Conservation (phyloP, 2,329 filamentous ascomycete genomes). For the Colletotrichum coccodes region DNA sequence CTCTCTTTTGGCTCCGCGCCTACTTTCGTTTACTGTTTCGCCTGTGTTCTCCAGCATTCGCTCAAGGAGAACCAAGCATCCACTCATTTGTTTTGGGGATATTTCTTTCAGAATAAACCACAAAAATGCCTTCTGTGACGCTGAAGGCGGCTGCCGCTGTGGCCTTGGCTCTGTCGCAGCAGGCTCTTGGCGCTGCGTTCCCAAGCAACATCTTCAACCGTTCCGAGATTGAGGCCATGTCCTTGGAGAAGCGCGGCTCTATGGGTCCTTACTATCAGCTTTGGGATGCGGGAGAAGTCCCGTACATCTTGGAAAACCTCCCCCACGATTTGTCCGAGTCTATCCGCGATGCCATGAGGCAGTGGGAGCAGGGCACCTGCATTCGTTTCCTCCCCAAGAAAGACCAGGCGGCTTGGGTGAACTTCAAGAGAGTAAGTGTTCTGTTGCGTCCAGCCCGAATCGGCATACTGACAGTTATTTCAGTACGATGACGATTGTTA, state of each 20-base stretch:
- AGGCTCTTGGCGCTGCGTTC: background rate
- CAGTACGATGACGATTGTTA: background rate
- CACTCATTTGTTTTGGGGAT: background rate
- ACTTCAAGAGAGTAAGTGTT: conserved; percentile 6
- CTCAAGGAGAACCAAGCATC: background rate
- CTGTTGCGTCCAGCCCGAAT: too few species aligned
- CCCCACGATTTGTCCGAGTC: conserved; percentile 6
- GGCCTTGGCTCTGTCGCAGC: conserved; percentile 2
- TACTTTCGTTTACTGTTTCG: background rate
- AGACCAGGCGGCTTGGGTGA: background rate
- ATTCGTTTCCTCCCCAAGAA: conserved; percentile 9
- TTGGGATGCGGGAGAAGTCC: background rate
- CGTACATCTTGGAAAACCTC: background rate
- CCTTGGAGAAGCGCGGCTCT: conserved; percentile 6
- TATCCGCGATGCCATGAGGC: conserved; percentile 9
- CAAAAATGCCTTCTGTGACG: background rate
- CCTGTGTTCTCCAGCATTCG: background rate
- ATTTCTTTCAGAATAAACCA: background rate
- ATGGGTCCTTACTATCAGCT: background rate
- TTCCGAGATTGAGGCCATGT: conserved; percentile 11
- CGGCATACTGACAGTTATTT: background rate
- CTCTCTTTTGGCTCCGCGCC: background rate
- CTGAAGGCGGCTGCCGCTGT: background rate
- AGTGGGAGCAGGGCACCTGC: conserved; percentile 11
- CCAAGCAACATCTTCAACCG: background rate